Evolutionary conservation across 2,329 filamentous ascomycete species (phyloP).

Genomic region (Aspergillus pseudoviridinutans): DNA sequence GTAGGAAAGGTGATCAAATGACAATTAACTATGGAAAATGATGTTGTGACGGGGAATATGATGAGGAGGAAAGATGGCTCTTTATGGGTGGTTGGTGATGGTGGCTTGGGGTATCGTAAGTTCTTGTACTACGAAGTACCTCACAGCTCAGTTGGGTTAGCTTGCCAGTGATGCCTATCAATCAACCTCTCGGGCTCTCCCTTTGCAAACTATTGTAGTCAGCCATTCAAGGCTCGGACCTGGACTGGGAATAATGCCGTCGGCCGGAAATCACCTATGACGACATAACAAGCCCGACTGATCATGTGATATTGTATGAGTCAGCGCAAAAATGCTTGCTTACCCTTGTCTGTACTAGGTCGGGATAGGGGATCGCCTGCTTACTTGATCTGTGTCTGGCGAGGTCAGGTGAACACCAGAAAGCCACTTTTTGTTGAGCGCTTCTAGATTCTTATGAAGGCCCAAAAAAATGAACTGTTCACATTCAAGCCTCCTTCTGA

Average conservation of each 20-base stretch:
- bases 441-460: background rate
- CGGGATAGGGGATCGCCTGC: conserved; percentile 4
- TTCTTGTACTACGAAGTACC: background rate
- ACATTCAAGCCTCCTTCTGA: background rate
- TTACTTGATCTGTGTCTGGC: conserved; percentile 2
- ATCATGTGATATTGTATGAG: conserved; percentile 10
- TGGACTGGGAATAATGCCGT: background rate
- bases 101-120: background rate
- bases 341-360: background rate
- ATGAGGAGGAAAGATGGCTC: background rate
- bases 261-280: conserved; percentile 3
- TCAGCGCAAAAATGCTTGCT: conserved; percentile 4
- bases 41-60: background rate
- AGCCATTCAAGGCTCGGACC: background rate
- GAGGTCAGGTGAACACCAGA: background rate
- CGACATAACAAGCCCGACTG: conserved; percentile 1
- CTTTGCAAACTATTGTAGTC: background rate
- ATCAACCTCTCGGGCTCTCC: too few relatives aligned
- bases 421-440: background rate
- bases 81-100: background rate
- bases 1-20: background rate
- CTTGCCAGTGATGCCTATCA: background rate
- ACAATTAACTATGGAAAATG: too few relatives aligned
- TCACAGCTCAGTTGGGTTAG: background rate
- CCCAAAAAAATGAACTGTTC: background rate